Base-by-base conservation (phyloP, 208 protist species). In the Leishmania aethiopica region DNA sequence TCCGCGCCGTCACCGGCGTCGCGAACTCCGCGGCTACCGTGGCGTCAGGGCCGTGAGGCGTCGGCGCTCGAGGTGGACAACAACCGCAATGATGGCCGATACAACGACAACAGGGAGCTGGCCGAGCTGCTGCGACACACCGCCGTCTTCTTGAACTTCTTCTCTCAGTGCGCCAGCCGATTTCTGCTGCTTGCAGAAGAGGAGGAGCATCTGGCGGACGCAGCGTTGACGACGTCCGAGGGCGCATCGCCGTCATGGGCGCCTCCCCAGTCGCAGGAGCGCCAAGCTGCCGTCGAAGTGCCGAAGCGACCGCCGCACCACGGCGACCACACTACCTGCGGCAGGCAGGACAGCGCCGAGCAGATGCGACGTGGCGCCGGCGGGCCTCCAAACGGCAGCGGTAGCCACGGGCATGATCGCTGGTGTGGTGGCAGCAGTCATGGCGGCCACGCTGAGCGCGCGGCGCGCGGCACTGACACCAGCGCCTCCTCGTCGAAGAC, bases 61-160 rank as follows among this genome's bases (percentile, higher is more conserved):
- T 80, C 64, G 19, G 35, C 47, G 45, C 28, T 53, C 28, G 49
- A 53, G n/a, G 45, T 32, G 28, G 71, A 77, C 40, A 57, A 19
- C 57, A 49, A 83, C 17, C 3, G 45, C 45, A 19, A 35, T 37
- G 25, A 32, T 74, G 45, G 45, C 22, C 25, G 45, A 53, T 51
- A 53, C 28, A 25, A 22, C 19, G 1, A n/a, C 42, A 69, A 7
- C 32, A 40, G 62, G 32, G 64, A 82, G 59, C 53, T 79, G 7
- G 19, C 37, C 3, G 74, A 53, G 51, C 77, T 86, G 59, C 78
- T 86, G 60, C 77, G 71, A 35, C 82, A 86, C 74, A 86, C 72
- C 11, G 53, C 82, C 1, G 82, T 86, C 28, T 86, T 82, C 67
- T 45, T 86, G 35, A 22, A 6, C 22, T 82, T 82, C 35, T 82